Conservation (phyloP, 208 protist species). For the Trypanosoma rangeli region DNA sequence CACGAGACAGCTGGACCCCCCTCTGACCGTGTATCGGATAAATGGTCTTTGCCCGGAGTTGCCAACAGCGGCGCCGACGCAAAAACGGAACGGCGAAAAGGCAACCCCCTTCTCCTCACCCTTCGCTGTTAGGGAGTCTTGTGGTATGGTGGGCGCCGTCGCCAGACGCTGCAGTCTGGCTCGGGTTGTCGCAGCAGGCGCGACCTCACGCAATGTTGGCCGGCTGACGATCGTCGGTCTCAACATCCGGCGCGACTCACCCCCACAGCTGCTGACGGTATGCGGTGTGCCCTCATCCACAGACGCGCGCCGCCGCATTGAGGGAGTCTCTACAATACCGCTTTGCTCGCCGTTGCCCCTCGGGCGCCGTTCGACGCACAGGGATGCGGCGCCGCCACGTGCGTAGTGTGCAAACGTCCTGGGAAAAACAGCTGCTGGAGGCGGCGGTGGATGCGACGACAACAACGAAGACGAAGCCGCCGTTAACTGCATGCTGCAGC, state of each 20-base stretch:
- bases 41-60: constrained; percentile 31
- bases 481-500: neutral
- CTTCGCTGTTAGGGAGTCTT: neutral
- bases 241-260: neutral
- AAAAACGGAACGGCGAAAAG: neutral
- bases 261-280: neutral
- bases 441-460: neutral
- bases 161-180: neutral
- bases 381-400: neutral
- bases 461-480: neutral
- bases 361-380: neutral
- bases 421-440: neutral
- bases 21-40: constrained; percentile 14
- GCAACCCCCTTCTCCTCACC: neutral
- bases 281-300: neutral
- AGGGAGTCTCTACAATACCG: neutral
- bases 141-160: neutral
- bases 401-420: neutral
- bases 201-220: neutral
- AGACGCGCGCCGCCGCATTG: neutral
- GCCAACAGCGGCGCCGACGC: constrained; percentile 25
- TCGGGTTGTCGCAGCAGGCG: neutral
- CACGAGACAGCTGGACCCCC: neutral
- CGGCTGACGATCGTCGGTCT: neutral
- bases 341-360: neutral